phyloP scores from a whole-genome alignment of 2,329 filamentous ascomycete genomes.

The Calonectria crousiana region DNA sequence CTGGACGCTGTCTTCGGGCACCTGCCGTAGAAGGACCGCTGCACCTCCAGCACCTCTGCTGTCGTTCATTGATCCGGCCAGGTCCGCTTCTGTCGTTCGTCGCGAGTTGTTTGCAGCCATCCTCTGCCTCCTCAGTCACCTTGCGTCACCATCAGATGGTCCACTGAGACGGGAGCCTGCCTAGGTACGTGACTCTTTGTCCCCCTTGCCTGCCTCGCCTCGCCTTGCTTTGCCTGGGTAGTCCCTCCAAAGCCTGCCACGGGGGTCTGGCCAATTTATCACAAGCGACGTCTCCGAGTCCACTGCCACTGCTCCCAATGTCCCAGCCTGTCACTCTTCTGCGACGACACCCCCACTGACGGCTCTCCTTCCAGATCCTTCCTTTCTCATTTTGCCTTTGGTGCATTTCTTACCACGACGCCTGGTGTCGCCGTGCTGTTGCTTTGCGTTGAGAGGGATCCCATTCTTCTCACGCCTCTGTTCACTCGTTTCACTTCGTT shows the following conservation, averaged over 20 bases:
- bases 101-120: constrained; percentile 29
- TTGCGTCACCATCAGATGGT: constrained; percentile 16
- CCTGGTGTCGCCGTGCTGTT: constrained; percentile 42
- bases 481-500: constrained; percentile 35
- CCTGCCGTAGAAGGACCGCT: constrained; percentile 31
- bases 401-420: constrained; percentile 34
- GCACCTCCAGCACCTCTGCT: constrained; percentile 12
- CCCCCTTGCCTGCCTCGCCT: constrained; percentile 24
- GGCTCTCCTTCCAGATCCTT: constrained; percentile 23
- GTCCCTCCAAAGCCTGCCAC: constrained; percentile 10
- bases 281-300: constrained; percentile 33
- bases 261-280: constrained; percentile 15
- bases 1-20: constrained; percentile 16
- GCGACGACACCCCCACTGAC: constrained; percentile 33
- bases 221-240: constrained; percentile 13
- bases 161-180: constrained; percentile 15
- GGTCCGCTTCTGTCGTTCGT: constrained; percentile 38
- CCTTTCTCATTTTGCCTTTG: constrained; percentile 34
- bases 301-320: constrained; percentile 23
- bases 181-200: constrained; percentile 23
- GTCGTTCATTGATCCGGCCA: constrained; percentile 27
- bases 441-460: constrained; percentile 31
- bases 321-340: constrained; percentile 34
- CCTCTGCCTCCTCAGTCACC: neutral
- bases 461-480: constrained; percentile 29